Percentiles rank a stretch among this genome's conserved stretches.
Evolutionary conservation across 345 rosid genomes (phyloP).

Genomic region (Balakata baccata): DNA sequence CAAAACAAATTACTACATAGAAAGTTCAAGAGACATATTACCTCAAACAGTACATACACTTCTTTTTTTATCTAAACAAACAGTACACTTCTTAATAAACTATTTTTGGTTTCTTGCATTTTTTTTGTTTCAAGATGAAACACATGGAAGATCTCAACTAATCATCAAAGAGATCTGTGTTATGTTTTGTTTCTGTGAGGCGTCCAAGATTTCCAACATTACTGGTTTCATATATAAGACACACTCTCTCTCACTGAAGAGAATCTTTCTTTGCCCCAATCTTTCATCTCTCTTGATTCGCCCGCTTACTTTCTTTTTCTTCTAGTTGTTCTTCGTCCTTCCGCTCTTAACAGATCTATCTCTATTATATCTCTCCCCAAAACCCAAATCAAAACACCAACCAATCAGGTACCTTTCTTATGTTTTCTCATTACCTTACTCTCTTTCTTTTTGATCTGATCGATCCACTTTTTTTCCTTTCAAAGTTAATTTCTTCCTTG

Average conservation of each 20-base stretch:
- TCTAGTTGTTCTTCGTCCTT: neutral
- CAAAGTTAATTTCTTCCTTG: neutral
- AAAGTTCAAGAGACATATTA: too few relatives aligned
- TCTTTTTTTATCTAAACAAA: too few relatives aligned
- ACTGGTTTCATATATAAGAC: neutral
- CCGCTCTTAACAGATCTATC: constrained; percentile 9
- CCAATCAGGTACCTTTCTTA: constrained; percentile 3
- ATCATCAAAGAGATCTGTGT: neutral
- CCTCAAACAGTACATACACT: too few relatives aligned
- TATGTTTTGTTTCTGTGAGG: neutral
- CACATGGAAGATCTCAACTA: neutral
- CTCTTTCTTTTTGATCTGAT: constrained; percentile 6
- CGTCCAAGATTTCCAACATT: too few relatives aligned
- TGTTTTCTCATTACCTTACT: neutral
- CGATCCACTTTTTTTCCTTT: neutral
- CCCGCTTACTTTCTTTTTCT: neutral
- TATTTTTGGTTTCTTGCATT: too few relatives aligned
- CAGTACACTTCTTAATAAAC: too few relatives aligned
- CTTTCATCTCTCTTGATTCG: constrained; percentile 11
- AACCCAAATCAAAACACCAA: neutral
- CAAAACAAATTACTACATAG: too few relatives aligned
- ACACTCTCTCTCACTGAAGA: neutral
- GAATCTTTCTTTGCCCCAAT: constrained; percentile 7
- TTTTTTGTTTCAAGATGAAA: too few relatives aligned
- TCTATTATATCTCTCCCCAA: neutral